Percentiles rank a stretch among this genome's conserved stretches.
Conservation (phyloP, 225 moss, liverwort and hornwort species). For the Thuidium tamariscinum region DNA sequence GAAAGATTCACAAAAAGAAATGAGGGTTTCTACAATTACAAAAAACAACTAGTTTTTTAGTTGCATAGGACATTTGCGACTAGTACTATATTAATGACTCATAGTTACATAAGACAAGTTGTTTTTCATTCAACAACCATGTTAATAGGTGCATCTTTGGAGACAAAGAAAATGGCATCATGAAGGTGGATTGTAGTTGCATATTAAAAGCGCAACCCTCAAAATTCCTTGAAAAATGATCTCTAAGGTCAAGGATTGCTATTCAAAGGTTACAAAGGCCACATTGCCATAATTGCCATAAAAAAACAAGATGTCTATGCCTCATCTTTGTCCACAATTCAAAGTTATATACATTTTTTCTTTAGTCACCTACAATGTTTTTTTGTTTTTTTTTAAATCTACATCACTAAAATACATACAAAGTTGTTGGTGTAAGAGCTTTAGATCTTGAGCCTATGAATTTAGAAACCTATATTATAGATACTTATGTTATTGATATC, state of each 20-base stretch:
- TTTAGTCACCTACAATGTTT: not conserved
- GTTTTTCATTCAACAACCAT: too few relatives aligned
- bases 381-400: not conserved
- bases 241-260: rapidly evolving
- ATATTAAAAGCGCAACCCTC: not conserved
- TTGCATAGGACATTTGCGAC: too few relatives aligned
- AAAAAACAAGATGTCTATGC: not conserved
- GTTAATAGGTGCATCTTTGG: not conserved
- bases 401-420: not conserved
- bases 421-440: rapidly evolving
- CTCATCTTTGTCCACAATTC: not conserved
- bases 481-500: too few relatives aligned
- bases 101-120: too few relatives aligned
- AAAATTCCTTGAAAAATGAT: not conserved
- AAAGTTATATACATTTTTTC: not conserved
- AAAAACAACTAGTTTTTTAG: too few relatives aligned
- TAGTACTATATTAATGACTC: too few relatives aligned
- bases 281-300: not conserved
- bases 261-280: not conserved
- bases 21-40: too few relatives aligned
- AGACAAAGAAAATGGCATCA: not conserved
- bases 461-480: too few relatives aligned
- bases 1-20: too few relatives aligned
- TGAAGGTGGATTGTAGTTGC: not conserved
- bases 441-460: too few relatives aligned